Evolutionary conservation across 768 basidiomycete genomes (phyloP), one percentile per base, ranked within the genome.

Genomic region (Lactarius sanguifluus): DNA sequence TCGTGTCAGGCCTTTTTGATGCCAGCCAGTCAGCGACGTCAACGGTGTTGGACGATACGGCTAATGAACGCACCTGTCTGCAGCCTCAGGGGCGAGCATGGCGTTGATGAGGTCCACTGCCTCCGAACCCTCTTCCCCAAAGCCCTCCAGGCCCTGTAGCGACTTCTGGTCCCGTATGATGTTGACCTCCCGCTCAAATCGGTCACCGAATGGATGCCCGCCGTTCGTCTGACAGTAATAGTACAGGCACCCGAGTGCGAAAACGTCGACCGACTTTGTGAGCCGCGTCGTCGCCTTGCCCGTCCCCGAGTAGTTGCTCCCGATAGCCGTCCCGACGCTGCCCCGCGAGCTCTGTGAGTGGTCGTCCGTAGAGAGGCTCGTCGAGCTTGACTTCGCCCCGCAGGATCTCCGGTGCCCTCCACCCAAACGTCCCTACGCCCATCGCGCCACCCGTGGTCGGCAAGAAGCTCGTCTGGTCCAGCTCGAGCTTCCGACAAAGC

Each of bases 401-500:
- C 55, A 99, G 78, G 69, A 98, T 95, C 78, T 99, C 97, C 0
- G 97, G 97, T 0, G 97, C 97, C 5, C 97, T 86, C 94, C 97
- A 99, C 1, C 97, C 97, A 23, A 96, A 90, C 1, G 96, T 96
- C 16, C 97, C 97, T 12, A 92, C 94, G 25, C 86, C 92, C 79
- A 92, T 86, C 38, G 90, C 85, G 7, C 96, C 94, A 73, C 96
- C 90, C 18, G 87, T 86, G 0, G 96, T 98, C 1, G 96, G 96
- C 70, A 94, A 79, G 76, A 98, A 98, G 73, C 93, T 95, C 59
- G 94, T 96, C 82, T 98, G 96, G 77, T 98, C 97, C 43, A 92
- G 80, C 70, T 98, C 96, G 55, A 98, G 82, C 75, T 92, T 94
- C 76, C 96, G 96, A 75, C 96, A 98, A 59, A 99, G 81, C 41